Evolutionary conservation across 257 asterid genomes (phyloP).

Genomic region (Ligustrum vulgare): DNA sequence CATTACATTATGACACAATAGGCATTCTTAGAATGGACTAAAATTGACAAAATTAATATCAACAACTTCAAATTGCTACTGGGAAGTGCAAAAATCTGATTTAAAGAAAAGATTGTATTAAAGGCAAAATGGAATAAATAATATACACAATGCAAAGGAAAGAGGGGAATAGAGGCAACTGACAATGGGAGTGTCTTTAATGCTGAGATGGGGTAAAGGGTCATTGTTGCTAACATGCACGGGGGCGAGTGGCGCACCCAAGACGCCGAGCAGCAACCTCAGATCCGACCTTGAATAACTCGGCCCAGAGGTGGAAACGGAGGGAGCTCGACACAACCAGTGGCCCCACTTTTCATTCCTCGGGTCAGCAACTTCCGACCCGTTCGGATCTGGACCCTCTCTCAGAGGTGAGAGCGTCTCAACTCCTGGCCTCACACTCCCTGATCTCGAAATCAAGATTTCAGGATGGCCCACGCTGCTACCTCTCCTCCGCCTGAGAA

Average conservation of each 20-base stretch:
- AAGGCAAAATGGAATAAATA: neutral
- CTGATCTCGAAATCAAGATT: conserved; percentile 36
- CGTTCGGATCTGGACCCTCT: conserved; percentile 69
- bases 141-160: neutral
- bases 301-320: conserved; percentile 44
- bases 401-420: conserved; percentile 60
- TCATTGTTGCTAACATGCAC: conserved; percentile 68
- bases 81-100: neutral
- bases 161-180: conserved; percentile 18
- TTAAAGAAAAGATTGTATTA: too few species aligned
- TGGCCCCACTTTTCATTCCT: conserved; percentile 55
- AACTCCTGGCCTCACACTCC: conserved; percentile 40
- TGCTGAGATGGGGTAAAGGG: conserved; percentile 57
- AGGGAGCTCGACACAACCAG: conserved; percentile 60
- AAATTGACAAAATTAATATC: neutral
- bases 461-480: conserved; percentile 38
- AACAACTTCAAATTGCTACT: neutral
- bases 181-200: conserved; percentile 62
- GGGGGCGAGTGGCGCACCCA: conserved; percentile 84
- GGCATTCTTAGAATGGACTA: neutral
- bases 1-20: conserved; percentile 5
- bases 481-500: conserved; percentile 37
- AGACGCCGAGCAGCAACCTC: conserved; percentile 71
- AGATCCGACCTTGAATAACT: conserved; percentile 68
- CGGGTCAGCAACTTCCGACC: conserved; percentile 46